These are phyloP conservation scores for Glycine tomentella DNA, from an alignment of 306 rosid genomes.

Conservation along the genomic window DNA sequence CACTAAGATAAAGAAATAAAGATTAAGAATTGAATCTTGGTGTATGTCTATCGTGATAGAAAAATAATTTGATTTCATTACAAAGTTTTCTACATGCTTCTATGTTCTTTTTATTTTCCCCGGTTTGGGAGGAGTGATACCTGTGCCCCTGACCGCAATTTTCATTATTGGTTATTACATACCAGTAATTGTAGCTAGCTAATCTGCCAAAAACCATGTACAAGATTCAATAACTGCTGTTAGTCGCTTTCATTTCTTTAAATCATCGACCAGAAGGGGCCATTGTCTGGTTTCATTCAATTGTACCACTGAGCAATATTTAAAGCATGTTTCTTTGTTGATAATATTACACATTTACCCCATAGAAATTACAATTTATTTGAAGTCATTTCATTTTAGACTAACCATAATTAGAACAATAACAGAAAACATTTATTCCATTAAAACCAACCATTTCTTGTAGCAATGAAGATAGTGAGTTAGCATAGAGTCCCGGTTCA, in stretches of 20 bases:
- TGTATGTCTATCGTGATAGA: no score
- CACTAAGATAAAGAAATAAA: no score
- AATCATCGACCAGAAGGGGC: not conserved
- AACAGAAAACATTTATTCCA: not conserved
- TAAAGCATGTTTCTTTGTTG: not conserved
- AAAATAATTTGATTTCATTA: no score
- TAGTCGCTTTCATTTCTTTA: constrained; percentile 7
- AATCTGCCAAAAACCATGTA: not conserved
- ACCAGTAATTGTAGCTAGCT: not conserved
- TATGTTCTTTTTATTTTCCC: not conserved
- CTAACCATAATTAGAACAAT: not conserved
- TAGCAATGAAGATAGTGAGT: not conserved
- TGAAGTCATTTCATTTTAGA: not conserved
- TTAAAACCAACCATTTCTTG: not conserved
- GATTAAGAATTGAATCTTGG: no score
- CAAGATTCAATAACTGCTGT: constrained; percentile 1
- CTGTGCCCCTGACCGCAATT: not conserved
- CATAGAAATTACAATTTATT: not conserved
- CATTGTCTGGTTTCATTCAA: no score
- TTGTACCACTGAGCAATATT: not conserved
- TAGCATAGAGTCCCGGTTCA: not conserved
- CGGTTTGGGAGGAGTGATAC: not conserved
- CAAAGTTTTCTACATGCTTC: not conserved
- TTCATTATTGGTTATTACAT: constrained; percentile 16
- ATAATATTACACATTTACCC: not conserved